Conservation (phyloP, 768 basidiomycete genomes). For the Sporobolomyces roseus region DNA sequence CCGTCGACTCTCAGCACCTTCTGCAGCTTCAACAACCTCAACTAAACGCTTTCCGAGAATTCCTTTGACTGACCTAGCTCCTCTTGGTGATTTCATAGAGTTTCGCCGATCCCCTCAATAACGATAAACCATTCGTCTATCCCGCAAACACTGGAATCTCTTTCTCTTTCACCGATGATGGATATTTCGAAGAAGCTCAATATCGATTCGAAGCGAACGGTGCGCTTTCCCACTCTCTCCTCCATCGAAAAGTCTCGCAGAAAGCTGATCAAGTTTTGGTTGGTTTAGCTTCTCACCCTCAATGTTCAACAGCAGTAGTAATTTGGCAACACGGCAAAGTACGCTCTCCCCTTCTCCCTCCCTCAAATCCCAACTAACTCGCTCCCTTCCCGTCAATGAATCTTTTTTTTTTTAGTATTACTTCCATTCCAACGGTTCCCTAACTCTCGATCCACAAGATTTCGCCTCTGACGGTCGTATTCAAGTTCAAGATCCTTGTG, state of each 20-base stretch:
- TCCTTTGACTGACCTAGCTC: neutral
- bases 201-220: constrained; percentile 88
- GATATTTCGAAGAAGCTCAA: constrained; percentile 81
- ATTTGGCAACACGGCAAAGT: constrained; percentile 79
- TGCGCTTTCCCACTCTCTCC: constrained; percentile 45
- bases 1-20: constrained; percentile 15
- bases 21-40: no score
- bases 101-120: constrained; percentile 78
- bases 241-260: neutral
- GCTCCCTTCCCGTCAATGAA: constrained; percentile 3
- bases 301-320: constrained; percentile 83
- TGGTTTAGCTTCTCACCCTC: constrained; percentile 66
- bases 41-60: no score
- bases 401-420: constrained; percentile 50
- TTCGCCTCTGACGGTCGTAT: constrained; percentile 79
- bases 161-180: constrained; percentile 56
- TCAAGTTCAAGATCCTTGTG: constrained; percentile 91
- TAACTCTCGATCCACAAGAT: constrained; percentile 63
- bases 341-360: neutral
- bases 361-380: neutral
- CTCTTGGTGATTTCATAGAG: neutral
- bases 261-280: neutral
- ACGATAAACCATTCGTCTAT: constrained; percentile 66
- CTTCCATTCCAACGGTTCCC: constrained; percentile 65
- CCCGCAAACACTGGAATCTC: constrained; percentile 77